Evolutionary conservation across 345 rosid genomes (phyloP).

Genomic region (Gynandropsis gynandra): DNA sequence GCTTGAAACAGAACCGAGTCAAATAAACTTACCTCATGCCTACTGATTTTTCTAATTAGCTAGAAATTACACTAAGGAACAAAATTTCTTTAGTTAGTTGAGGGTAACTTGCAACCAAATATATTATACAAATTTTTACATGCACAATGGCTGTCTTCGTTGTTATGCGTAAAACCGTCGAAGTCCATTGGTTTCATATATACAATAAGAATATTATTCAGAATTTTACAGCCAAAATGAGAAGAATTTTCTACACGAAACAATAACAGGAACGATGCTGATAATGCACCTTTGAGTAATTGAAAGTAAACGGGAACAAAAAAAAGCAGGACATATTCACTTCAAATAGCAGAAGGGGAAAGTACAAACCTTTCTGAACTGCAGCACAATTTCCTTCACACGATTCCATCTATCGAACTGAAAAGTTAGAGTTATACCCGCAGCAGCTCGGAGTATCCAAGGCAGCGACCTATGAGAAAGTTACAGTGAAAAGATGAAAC

Average conservation of each 20-base stretch:
- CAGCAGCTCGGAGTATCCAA: conserved; percentile 50
- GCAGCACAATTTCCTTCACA: conserved; percentile 61
- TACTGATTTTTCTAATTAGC: neutral
- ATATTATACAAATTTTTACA: too few species aligned
- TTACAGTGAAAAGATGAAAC: conserved; percentile 4
- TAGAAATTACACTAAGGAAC: neutral
- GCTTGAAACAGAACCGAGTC: neutral
- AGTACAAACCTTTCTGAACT: conserved; percentile 66
- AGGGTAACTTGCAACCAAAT: neutral
- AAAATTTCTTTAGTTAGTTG: neutral
- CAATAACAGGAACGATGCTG: neutral
- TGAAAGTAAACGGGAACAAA: neutral
- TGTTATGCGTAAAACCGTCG: too few species aligned
- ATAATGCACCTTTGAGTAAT: neutral
- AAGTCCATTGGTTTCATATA: neutral
- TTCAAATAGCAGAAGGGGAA: neutral
- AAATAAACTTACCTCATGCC: neutral
- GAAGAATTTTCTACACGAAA: neutral
- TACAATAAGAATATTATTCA: neutral
- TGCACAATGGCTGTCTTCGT: too few species aligned
- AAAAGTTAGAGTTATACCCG: conserved; percentile 67
- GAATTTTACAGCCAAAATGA: neutral
- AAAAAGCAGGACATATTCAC: neutral
- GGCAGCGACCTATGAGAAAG: conserved; percentile 50
- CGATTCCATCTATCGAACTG: conserved; percentile 86